Percentiles rank a stretch among this genome's conserved stretches.
Conservation (phyloP, 768 basidiomycete species). For the Clathrus columnatus region DNA sequence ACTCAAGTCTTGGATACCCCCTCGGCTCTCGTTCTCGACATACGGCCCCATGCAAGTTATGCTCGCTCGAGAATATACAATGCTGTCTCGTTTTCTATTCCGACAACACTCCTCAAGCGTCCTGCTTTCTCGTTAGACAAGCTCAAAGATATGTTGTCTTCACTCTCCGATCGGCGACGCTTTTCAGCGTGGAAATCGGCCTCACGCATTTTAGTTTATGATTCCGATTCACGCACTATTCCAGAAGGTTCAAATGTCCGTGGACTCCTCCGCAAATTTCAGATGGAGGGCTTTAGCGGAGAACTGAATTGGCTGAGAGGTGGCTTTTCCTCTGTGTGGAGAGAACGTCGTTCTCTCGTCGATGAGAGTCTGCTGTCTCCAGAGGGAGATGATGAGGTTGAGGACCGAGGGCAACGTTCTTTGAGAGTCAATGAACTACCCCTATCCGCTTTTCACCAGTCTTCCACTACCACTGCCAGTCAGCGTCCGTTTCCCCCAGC, state of each 20-base stretch:
- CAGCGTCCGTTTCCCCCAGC: slow-evolving; percentile 15
- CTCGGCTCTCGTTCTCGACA: slow-evolving; percentile 68
- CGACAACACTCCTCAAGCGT: slow-evolving; percentile 88
- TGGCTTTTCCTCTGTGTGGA: slow-evolving; percentile 63
- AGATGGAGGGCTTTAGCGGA: slow-evolving; percentile 47
- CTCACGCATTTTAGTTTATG: slow-evolving; percentile 70
- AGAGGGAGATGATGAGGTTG: slow-evolving; percentile 37
- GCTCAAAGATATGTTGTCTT: slow-evolving; percentile 74
- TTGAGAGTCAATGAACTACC: slow-evolving; percentile 23
- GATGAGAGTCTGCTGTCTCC: slow-evolving; percentile 37
- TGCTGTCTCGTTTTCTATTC: slow-evolving; percentile 82
- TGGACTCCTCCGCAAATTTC: slow-evolving; percentile 71
- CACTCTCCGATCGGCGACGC: slow-evolving; percentile 41
- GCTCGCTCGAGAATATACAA: slow-evolving; percentile 52
- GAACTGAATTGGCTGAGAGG: slow-evolving; percentile 74
- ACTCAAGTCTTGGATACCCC: slow-evolving; percentile 25
- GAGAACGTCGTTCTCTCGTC: slow-evolving; percentile 29
- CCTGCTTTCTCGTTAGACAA: slow-evolving; percentile 76
- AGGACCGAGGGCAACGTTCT: slow-evolving; percentile 29
- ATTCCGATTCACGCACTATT: slow-evolving; percentile 61
- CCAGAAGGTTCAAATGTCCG: slow-evolving; percentile 59
- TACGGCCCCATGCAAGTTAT: slow-evolving; percentile 75
- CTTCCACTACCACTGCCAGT: slow-evolving; percentile 13
- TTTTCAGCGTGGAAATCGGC: slow-evolving; percentile 55
- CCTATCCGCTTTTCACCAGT: slow-evolving; percentile 29